phyloP scores from a whole-genome alignment of 1,284 basidiomycete genomes.

The Cryptococcus depauperatus region DNA sequence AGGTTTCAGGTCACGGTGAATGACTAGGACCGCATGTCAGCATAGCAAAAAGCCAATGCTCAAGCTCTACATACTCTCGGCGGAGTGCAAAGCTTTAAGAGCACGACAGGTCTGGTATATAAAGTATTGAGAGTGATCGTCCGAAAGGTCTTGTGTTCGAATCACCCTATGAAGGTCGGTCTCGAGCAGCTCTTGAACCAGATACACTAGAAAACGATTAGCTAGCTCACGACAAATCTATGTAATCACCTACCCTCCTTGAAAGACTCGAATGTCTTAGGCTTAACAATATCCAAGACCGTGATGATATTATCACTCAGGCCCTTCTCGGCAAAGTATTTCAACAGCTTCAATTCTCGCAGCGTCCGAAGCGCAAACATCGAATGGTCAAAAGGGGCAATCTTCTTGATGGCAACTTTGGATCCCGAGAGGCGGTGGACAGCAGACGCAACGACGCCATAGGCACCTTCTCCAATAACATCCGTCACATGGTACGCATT shows the following conservation, averaged over 20 bases:
- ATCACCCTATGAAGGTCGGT: constrained; percentile 67
- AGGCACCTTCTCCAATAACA: constrained; percentile 82
- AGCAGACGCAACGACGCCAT: constrained; percentile 69
- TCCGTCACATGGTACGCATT: constrained; percentile 77
- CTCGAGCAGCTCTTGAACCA: constrained; percentile 76
- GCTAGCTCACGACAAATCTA: constrained; percentile 53
- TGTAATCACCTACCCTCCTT: constrained; percentile 59
- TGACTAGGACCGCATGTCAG: constrained; percentile 49
- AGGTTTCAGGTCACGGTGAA: constrained; percentile 92
- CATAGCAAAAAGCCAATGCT: not conserved
- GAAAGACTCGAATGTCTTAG: constrained; percentile 77
- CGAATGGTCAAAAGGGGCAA: constrained; percentile 83
- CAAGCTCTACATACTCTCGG: constrained; percentile 51
- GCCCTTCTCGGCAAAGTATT: constrained; percentile 80
- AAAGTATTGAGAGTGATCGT: constrained; percentile 71
- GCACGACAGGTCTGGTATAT: constrained; percentile 64
- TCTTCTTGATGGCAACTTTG: constrained; percentile 84
- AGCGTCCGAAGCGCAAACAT: constrained; percentile 84
- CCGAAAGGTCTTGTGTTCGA: constrained; percentile 69
- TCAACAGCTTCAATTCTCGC: constrained; percentile 77
- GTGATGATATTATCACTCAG: constrained; percentile 96
- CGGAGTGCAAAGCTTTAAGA: constrained; percentile 83
- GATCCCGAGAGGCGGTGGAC: constrained; percentile 69
- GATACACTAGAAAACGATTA: constrained; percentile 28
- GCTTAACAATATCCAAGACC: constrained; percentile 89